Conservation (phyloP, 192 early-diverging fungal species). For the Thamnidium elegans region DNA sequence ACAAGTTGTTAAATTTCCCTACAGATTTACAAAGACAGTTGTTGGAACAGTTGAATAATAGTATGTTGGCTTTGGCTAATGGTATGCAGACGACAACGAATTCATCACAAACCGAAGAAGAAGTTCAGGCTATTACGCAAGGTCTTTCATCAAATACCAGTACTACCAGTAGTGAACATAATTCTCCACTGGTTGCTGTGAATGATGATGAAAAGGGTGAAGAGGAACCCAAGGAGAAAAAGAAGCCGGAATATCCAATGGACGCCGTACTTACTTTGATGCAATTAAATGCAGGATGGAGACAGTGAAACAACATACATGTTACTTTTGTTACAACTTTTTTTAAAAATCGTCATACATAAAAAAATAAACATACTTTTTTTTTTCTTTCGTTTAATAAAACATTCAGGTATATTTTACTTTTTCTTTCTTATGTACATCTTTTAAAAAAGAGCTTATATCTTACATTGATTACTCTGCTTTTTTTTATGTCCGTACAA, state of each 20-base stretch:
- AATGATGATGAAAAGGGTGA: slow-evolving; percentile 4
- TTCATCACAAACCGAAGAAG: not conserved
- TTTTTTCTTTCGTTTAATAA: too few species aligned
- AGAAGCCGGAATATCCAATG: slow-evolving; percentile 44
- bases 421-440: too few species aligned
- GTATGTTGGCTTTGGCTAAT: slow-evolving; percentile 20
- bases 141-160: slow-evolving; percentile 11
- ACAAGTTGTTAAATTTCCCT: slow-evolving; percentile 29
- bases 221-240: slow-evolving; percentile 21
- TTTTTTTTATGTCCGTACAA: too few species aligned
- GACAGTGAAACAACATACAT: slow-evolving; percentile 16
- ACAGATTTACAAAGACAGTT: slow-evolving; percentile 27
- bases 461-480: too few species aligned
- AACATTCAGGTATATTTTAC: too few species aligned
- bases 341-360: not conserved
- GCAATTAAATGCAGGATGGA: slow-evolving; percentile 47
- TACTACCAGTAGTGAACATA: slow-evolving; percentile 10
- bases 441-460: too few species aligned
- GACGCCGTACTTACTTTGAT: slow-evolving; percentile 47
- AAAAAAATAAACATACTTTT: too few species aligned
- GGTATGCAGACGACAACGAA: slow-evolving; percentile 10
- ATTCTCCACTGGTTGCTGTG: slow-evolving; percentile 15
- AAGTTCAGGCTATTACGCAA: slow-evolving; percentile 2
- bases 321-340: not conserved
- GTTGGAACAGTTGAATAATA: slow-evolving; percentile 32